phyloP scores from a whole-genome alignment of 1,139 yeast species.

The Yamadazyma atmosphaerica region DNA sequence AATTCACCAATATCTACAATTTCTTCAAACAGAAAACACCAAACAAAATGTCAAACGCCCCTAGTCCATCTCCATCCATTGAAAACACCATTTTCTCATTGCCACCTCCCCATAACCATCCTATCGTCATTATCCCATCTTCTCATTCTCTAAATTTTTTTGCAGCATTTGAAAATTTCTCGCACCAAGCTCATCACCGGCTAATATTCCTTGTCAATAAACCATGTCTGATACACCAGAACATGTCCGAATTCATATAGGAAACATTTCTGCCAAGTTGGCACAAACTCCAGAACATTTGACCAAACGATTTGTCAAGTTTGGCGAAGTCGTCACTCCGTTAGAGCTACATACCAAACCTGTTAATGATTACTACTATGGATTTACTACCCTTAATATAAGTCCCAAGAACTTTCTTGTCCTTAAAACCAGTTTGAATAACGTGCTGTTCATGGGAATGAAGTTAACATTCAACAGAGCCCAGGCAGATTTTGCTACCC shows the following conservation, averaged over 20 bases:
- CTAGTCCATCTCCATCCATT: no score
- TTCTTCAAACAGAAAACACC: no score
- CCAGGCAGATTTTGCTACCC: conserved; percentile 31
- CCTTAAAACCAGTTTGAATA: conserved; percentile 60
- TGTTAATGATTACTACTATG: conserved; percentile 56
- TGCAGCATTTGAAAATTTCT: not conserved
- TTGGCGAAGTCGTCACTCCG: conserved; percentile 45
- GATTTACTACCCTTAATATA: conserved; percentile 61
- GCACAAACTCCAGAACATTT: conserved; percentile 46
- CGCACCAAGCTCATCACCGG: conserved; percentile 4
- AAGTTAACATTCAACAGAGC: conserved; percentile 56
- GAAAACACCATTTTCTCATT: no score
- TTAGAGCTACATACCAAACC: conserved; percentile 54
- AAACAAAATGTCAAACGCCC: no score
- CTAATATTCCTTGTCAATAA: not conserved
- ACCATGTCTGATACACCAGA: conserved; percentile 15
- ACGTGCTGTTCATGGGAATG: conserved; percentile 73
- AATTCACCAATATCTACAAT: no score
- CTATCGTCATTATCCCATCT: no score
- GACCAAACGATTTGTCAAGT: conserved; percentile 45
- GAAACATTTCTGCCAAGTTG: conserved; percentile 59
- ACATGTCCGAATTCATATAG: conserved; percentile 57
- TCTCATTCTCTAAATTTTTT: no score
- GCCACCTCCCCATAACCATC: no score
- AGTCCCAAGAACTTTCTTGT: conserved; percentile 43